A percentile compares a stretch with the other conserved stretches of the same genome.
These are phyloP conservation scores for Barnettozyma hawaiiensis DNA, from an alignment of 1,139 yeast species.

Conservation along the genomic window DNA sequence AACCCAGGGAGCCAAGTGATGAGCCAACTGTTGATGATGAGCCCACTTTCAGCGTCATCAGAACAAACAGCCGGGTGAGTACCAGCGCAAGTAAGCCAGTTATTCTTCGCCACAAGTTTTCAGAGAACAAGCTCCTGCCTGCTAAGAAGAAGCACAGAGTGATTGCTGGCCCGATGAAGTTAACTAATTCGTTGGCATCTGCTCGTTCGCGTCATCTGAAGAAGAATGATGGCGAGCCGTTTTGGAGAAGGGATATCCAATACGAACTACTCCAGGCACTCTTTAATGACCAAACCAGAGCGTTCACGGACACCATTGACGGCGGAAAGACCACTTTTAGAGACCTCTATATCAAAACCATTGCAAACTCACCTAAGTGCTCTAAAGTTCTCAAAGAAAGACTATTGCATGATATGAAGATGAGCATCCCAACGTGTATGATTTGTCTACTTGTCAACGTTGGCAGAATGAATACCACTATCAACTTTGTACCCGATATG, in stretches of 20 bases:
- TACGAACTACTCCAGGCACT: constrained; percentile 66
- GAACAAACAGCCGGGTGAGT: neutral
- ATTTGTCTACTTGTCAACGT: constrained; percentile 83
- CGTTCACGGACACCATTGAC: constrained; percentile 54
- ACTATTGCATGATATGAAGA: constrained; percentile 53
- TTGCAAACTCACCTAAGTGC: constrained; percentile 79
- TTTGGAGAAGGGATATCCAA: constrained; percentile 85
- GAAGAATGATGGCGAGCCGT: constrained; percentile 88
- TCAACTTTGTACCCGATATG: constrained; percentile 96
- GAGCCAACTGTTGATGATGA: constrained; percentile 1
- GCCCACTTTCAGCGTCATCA: neutral
- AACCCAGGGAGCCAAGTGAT: neutral
- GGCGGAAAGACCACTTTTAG: constrained; percentile 57
- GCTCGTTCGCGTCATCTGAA: constrained; percentile 64
- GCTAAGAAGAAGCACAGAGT: constrained; percentile 16
- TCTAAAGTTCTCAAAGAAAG: constrained; percentile 80
- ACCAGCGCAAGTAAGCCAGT: constrained; percentile 2
- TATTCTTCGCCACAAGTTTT: constrained; percentile 7
- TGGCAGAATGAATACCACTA: constrained; percentile 92
- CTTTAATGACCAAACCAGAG: constrained; percentile 56
- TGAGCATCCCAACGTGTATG: constrained; percentile 71
- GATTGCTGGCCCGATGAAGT: constrained; percentile 12
- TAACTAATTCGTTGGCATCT: constrained; percentile 18
- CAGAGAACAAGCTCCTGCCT: constrained; percentile 4
- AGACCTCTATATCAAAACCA: constrained; percentile 76